A percentile compares a stretch with the other conserved stretches of the same genome.
phyloP scores from a whole-genome alignment of 768 basidiomycete genomes.

The Clitopilus hobsonii region DNA sequence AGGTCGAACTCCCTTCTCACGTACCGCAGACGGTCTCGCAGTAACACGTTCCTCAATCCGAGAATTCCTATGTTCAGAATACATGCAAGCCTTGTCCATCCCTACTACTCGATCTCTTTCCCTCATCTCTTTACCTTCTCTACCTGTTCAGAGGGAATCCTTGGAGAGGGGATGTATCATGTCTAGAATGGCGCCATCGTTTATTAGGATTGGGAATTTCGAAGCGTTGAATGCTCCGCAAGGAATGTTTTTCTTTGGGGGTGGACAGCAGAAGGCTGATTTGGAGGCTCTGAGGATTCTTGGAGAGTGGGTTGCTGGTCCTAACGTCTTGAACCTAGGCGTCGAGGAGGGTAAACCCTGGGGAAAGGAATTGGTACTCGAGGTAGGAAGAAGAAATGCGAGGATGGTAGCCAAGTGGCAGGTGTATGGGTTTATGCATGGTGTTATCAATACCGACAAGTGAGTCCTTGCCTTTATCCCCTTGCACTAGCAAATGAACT shows the following conservation, averaged over 20 bases:
- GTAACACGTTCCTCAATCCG: constrained; percentile 93
- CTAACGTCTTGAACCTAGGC: constrained; percentile 50
- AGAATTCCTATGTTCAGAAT: constrained; percentile 92
- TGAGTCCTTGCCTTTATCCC: constrained; percentile 21
- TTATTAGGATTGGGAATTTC: constrained; percentile 89
- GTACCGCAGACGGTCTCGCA: constrained; percentile 90
- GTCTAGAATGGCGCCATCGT: constrained; percentile 83
- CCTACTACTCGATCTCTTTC: constrained; percentile 88
- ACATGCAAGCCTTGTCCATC: constrained; percentile 75
- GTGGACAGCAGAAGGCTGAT: constrained; percentile 71
- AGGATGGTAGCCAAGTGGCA: constrained; percentile 96
- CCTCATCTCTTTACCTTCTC: constrained; percentile 65
- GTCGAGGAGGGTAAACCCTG: constrained; percentile 52
- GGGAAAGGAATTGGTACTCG: constrained; percentile 69
- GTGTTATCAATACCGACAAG: constrained; percentile 98
- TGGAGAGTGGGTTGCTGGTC: constrained; percentile 63
- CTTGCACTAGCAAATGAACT: too few relatives aligned
- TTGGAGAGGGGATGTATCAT: constrained; percentile 69
- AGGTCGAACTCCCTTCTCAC: constrained; percentile 91
- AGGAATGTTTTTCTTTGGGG: constrained; percentile 63
- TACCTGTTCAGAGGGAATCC: constrained; percentile 75
- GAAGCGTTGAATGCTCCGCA: constrained; percentile 77
- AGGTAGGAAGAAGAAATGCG: constrained; percentile 81
- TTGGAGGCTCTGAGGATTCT: constrained; percentile 71
- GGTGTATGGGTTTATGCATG: constrained; percentile 91